These are phyloP conservation scores for Hemileia vastatrix DNA, from an alignment of 1,284 basidiomycete genomes.

Conservation along the genomic window DNA sequence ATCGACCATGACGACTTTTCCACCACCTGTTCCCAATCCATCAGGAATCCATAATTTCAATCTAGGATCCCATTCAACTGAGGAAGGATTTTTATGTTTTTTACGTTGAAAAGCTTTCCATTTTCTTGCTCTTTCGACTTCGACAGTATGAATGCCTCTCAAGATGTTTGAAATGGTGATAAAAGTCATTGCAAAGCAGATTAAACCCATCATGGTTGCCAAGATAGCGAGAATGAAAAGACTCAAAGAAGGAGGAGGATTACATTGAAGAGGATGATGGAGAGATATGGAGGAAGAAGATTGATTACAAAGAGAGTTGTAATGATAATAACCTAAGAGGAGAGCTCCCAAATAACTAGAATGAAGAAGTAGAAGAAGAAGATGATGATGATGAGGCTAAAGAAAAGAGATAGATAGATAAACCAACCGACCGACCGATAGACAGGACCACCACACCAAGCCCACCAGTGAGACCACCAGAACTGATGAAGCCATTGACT, in stretches of 20 bases:
- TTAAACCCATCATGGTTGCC: constrained; percentile 2
- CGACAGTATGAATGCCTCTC: constrained; percentile 1
- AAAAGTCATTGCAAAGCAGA: too few species aligned
- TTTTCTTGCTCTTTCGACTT: constrained; percentile 8
- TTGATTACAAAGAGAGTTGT: too few species aligned
- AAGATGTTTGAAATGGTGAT: background rate
- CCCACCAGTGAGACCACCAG: constrained; percentile 19
- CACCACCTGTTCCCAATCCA: background rate
- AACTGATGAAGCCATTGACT: constrained; percentile 2
- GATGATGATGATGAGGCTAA: too few species aligned
- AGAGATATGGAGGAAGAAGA: too few species aligned
- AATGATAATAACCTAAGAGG: too few species aligned
- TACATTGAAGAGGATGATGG: too few species aligned
- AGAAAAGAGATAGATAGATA: background rate
- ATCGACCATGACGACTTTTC: constrained; percentile 10
- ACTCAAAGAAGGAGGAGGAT: too few species aligned
- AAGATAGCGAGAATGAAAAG: constrained; percentile 1
- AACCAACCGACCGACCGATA: background rate
- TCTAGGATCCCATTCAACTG: constrained; percentile 2
- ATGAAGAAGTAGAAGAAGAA: too few species aligned
- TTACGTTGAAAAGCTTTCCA: too few species aligned
- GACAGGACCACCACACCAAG: constrained; percentile 9
- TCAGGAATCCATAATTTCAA: constrained; percentile 11
- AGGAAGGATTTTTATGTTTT: background rate
- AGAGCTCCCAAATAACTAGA: too few species aligned